Evolutionary conservation across 2,329 filamentous ascomycete genomes (phyloP).

Genomic region (Neofusicoccum kwambonambiense): DNA sequence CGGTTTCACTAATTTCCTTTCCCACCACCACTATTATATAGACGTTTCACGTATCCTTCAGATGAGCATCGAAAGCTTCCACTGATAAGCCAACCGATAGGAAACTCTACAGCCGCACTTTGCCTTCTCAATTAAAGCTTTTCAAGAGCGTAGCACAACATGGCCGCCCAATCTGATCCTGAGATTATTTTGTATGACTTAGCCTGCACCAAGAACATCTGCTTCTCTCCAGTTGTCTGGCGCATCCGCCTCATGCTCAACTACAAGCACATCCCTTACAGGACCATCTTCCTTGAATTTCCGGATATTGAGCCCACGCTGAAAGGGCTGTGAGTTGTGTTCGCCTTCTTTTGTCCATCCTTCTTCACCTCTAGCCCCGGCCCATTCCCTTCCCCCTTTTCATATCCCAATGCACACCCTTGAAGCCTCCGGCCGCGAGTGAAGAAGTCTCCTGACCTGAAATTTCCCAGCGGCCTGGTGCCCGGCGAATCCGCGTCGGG

Average conservation of each 20-base stretch:
- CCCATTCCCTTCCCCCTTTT: not conserved
- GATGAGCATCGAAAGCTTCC: too few species aligned
- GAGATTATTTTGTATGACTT: slow-evolving; percentile 44
- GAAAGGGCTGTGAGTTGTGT: slow-evolving; percentile 38
- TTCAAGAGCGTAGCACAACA: not conserved
- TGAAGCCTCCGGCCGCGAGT: not conserved
- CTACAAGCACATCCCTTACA: slow-evolving; percentile 44
- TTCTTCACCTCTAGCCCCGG: not conserved
- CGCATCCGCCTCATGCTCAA: slow-evolving; percentile 47
- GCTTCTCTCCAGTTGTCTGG: slow-evolving; percentile 46
- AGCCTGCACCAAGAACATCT: slow-evolving; percentile 40
- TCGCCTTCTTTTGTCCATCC: not conserved
- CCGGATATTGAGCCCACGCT: slow-evolving; percentile 45
- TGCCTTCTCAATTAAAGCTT: too few species aligned
- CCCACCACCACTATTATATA: too few species aligned
- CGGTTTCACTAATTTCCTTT: too few species aligned
- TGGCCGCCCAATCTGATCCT: slow-evolving; percentile 29
- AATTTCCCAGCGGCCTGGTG: slow-evolving; percentile 25
- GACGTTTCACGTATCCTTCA: too few species aligned
- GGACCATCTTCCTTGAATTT: slow-evolving; percentile 44
- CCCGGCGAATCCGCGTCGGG: slow-evolving; percentile 18
- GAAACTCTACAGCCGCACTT: too few species aligned
- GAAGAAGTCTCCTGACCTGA: slow-evolving; percentile 19
- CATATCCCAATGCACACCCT: not conserved
- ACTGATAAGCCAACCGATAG: too few species aligned